phyloP scores from a whole-genome alignment of 331 rosid species.

The Malus hybrid region DNA sequence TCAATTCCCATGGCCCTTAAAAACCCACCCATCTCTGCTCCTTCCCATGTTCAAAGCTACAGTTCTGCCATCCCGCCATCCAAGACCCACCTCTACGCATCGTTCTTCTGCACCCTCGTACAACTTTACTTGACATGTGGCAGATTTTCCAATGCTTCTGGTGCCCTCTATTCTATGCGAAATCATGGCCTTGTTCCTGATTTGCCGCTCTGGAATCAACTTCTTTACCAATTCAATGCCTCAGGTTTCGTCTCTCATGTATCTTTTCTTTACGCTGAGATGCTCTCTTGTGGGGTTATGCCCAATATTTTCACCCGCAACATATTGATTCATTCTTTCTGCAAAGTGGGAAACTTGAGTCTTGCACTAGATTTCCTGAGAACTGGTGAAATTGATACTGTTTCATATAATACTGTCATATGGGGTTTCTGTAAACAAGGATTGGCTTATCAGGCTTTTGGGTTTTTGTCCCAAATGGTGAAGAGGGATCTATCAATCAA shows the following conservation, averaged over 20 bases:
- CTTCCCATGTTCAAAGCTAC: not conserved
- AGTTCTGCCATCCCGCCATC: constrained; percentile 23
- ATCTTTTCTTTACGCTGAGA: constrained; percentile 38
- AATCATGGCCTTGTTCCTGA: constrained; percentile 44
- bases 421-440: constrained; percentile 68
- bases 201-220: constrained; percentile 50
- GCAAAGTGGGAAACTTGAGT: constrained; percentile 57
- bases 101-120: constrained; percentile 67
- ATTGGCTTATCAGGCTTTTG: constrained; percentile 56
- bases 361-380: constrained; percentile 49
- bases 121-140: constrained; percentile 59
- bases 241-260: constrained; percentile 60
- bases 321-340: constrained; percentile 64
- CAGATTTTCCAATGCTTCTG: constrained; percentile 38
- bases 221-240: constrained; percentile 51
- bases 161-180: constrained; percentile 50
- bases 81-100: constrained; percentile 42
- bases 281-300: constrained; percentile 53
- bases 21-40: constrained; percentile 5
- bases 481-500: constrained; percentile 42
- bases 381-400: constrained; percentile 35
- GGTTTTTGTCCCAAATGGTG: constrained; percentile 70
- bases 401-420: constrained; percentile 60
- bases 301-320: constrained; percentile 59
- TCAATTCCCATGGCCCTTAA: not conserved